Evolutionary conservation across 345 rosid genomes (phyloP), one percentile per base, ranked within the genome.

Genomic region (Eucalyptus brandiana): DNA sequence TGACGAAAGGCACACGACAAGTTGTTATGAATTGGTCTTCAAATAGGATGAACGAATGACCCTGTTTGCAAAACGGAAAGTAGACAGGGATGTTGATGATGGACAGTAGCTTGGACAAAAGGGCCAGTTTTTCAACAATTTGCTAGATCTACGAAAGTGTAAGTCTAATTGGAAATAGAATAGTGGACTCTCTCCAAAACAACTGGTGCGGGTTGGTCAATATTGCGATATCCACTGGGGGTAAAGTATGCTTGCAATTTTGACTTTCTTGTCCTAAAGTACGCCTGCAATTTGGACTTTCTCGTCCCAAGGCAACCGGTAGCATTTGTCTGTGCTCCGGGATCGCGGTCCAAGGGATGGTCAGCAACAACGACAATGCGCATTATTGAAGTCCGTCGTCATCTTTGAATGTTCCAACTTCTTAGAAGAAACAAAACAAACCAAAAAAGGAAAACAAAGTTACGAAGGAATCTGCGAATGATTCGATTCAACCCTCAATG

Each of bases 1-100:
- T 34, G 81, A 19, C 13, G 8, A 72, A 72, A 18, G 8, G 6
- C 4, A 3, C 16, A 6, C 2, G 5, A 21, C 1, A 24, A 1
- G 16, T 21, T 37, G 28, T 21, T 76, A 72, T 37, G 83, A 76
- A 37, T 19, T 19, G 83, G 28, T 37, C 45, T 19, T 2, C 0
- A 37, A 2, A 37, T 11, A 12, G 2, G 28, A 76, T 23, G 26
- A 21, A 6, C 15, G 5, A 6, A 76, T 4, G 16, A 37, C 40
- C 45, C 15, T 0, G 2, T 19, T 3, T 11, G 28, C 28, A 19
- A 37, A 11, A 9, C 4, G 83, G 6, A 72, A 37, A 18, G 45
- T 21, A 11, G 5, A 69, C 2, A 1, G 13, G 13, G 45, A 34
- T 19, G 81, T 18, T 37, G 42, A 34, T 34, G 44, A 9, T 9